phyloP scores from a whole-genome alignment of 1,284 basidiomycete genomes.

The Naganishia sp. region DNA sequence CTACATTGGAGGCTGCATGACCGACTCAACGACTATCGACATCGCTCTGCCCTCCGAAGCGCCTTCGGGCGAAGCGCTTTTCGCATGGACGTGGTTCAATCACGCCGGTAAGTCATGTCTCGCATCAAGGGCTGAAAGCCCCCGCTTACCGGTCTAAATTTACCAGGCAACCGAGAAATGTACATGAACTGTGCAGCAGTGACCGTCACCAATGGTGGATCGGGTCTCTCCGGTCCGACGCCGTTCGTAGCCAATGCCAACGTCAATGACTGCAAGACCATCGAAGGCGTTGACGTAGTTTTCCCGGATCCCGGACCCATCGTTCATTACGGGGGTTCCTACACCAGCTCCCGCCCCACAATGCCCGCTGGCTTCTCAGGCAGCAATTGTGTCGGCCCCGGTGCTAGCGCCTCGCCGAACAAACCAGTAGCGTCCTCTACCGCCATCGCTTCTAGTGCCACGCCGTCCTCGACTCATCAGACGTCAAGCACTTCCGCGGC shows the following conservation, averaged over 20 bases:
- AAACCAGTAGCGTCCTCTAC: conserved; percentile 1
- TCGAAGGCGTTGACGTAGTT: conserved; percentile 44
- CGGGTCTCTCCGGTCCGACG: conserved; percentile 43
- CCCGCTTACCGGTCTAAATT: background rate
- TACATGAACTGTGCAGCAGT: conserved; percentile 55
- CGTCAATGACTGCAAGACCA: conserved; percentile 47
- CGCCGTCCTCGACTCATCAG: conserved; percentile 59
- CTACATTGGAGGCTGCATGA: conserved; percentile 52
- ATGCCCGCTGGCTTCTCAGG: conserved; percentile 31
- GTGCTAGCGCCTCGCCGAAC: conserved; percentile 20
- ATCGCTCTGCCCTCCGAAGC: conserved; percentile 50
- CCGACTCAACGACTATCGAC: conserved; percentile 39
- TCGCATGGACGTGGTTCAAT: conserved; percentile 57
- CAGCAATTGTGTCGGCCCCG: conserved; percentile 34
- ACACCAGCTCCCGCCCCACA: conserved; percentile 35
- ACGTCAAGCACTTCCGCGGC: conserved; percentile 5
- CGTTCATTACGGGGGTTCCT: conserved; percentile 42
- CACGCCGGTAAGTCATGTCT: conserved; percentile 28
- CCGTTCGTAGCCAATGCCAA: conserved; percentile 54
- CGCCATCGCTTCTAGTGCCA: conserved; percentile 39
- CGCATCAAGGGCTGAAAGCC: background rate
- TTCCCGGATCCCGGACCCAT: conserved; percentile 48
- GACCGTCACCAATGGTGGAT: conserved; percentile 46
- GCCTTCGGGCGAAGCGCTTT: conserved; percentile 52
- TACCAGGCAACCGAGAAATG: conserved; percentile 48